A percentile compares a stretch with the other conserved stretches of the same genome.
These are phyloP conservation scores for Calocybe indica DNA, from an alignment of 768 basidiomycete genomes.

Conservation along the genomic window DNA sequence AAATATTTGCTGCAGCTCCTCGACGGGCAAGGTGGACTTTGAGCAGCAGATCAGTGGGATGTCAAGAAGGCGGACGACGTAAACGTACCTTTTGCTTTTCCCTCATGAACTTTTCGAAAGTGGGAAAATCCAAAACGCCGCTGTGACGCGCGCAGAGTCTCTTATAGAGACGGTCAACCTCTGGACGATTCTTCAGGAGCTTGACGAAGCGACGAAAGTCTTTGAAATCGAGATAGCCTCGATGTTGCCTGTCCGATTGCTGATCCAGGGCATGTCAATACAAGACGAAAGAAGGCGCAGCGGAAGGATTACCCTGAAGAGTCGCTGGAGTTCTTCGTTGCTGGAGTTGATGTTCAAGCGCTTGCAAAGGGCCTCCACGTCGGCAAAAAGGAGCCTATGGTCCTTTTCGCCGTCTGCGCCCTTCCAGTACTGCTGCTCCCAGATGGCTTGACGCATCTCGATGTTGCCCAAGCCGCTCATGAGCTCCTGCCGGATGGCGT, in stretches of 20 bases:
- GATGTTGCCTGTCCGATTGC: constrained; percentile 55
- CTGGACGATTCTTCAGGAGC: constrained; percentile 72
- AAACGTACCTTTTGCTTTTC: constrained; percentile 32
- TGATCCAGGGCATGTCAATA: constrained; percentile 19
- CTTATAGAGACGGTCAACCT: constrained; percentile 60
- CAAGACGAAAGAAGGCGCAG: constrained; percentile 2
- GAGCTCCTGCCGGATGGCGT: constrained; percentile 61
- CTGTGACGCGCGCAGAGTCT: constrained; percentile 21
- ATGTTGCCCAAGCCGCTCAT: constrained; percentile 64
- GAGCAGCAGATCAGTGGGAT: not conserved
- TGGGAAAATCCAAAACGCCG: constrained; percentile 28
- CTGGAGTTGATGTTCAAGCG: constrained; percentile 61
- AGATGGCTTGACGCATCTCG: constrained; percentile 62
- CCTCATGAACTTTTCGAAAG: constrained; percentile 37
- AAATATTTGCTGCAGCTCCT: constrained; percentile 29
- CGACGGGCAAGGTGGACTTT: constrained; percentile 26
- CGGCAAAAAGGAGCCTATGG: constrained; percentile 56
- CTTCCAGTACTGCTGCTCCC: constrained; percentile 83
- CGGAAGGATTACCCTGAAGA: constrained; percentile 44
- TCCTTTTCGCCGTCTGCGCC: constrained; percentile 53
- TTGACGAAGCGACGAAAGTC: constrained; percentile 83
- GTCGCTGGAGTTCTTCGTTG: constrained; percentile 44
- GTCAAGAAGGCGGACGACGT: not conserved
- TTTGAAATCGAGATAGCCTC: constrained; percentile 62
- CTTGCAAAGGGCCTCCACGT: constrained; percentile 64